Percentiles rank a stretch among this genome's conserved stretches.
Evolutionary conservation across 169 alveolate genomes (phyloP).

Genomic region (Plasmodium gallinaceum): DNA sequence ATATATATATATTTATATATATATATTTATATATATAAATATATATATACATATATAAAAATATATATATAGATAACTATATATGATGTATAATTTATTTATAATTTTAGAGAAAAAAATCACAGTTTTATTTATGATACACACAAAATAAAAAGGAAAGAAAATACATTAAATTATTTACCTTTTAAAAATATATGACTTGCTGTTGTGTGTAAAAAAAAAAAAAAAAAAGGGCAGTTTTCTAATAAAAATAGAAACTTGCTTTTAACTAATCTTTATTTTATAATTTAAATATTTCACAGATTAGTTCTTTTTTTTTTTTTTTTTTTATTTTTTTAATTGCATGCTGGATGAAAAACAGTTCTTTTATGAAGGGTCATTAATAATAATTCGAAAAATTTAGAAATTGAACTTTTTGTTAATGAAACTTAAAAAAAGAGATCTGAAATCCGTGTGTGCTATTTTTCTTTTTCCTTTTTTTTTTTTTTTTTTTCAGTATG

Average conservation of each 20-base stretch:
- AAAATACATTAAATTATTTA: constrained; percentile 8
- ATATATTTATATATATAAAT: too few relatives aligned
- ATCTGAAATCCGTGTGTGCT: constrained; percentile 20
- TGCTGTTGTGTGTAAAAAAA: background rate
- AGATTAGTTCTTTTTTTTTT: constrained; percentile 7
- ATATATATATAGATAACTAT: background rate
- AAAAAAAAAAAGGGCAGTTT: constrained; percentile 6
- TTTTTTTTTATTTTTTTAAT: background rate
- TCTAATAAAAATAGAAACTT: background rate
- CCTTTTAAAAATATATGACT: constrained; percentile 3
- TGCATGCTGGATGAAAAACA: constrained; percentile 27
- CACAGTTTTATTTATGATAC: too few relatives aligned
- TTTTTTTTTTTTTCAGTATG: constrained; percentile 23
- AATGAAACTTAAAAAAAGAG: constrained; percentile 19
- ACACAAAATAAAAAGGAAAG: constrained; percentile 1
- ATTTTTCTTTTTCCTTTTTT: background rate
- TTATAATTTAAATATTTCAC: background rate
- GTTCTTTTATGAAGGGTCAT: constrained; percentile 7
- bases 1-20: too few relatives aligned
- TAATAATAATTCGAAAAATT: constrained; percentile 22
- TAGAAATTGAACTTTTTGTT: constrained; percentile 36
- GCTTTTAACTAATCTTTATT: background rate
- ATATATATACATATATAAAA: too few relatives aligned
- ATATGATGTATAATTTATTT: background rate
- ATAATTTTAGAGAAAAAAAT: too few relatives aligned